Evolutionary conservation across 1,284 basidiomycete species (phyloP).

Genomic region (Tausonia pullulans): DNA sequence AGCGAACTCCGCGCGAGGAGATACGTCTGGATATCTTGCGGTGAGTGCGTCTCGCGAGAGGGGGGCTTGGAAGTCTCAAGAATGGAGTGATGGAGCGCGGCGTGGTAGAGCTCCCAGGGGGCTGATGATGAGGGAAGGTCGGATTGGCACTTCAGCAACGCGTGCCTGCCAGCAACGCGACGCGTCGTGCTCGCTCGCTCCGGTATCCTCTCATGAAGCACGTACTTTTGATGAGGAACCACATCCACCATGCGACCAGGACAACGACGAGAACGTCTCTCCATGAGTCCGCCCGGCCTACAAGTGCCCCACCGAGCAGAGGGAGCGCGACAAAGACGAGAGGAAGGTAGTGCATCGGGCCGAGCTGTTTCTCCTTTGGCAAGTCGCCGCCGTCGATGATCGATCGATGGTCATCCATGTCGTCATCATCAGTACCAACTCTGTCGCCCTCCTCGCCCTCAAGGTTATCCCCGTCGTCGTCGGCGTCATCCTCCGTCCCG

Average conservation of each 20-base stretch:
- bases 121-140: slow-evolving; percentile 1
- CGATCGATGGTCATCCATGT: too few species aligned
- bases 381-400: too few species aligned
- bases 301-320: slow-evolving; percentile 7
- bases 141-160: too few species aligned
- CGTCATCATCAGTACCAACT: too few species aligned
- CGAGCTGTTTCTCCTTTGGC: slow-evolving; percentile 1
- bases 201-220: not conserved
- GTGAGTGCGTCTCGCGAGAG: not conserved
- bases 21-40: not conserved
- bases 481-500: too few species aligned
- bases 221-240: slow-evolving; percentile 16
- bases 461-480: too few species aligned
- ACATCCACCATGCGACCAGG: slow-evolving; percentile 16
- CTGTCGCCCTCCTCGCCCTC: too few species aligned
- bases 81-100: slow-evolving; percentile 11
- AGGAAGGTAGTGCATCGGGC: slow-evolving; percentile 12
- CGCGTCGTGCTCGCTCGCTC: too few species aligned
- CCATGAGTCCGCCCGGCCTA: slow-evolving; percentile 14
- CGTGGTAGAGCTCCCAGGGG: slow-evolving; percentile 17
- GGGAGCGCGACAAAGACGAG: slow-evolving; percentile 14
- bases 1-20: slow-evolving; percentile 7
- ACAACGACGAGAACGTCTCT: slow-evolving; percentile 11
- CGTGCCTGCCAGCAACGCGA: too few species aligned
- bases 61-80: not conserved